Base-by-base conservation (phyloP, 345 rosid species). In the Corchorus olitorius region DNA sequence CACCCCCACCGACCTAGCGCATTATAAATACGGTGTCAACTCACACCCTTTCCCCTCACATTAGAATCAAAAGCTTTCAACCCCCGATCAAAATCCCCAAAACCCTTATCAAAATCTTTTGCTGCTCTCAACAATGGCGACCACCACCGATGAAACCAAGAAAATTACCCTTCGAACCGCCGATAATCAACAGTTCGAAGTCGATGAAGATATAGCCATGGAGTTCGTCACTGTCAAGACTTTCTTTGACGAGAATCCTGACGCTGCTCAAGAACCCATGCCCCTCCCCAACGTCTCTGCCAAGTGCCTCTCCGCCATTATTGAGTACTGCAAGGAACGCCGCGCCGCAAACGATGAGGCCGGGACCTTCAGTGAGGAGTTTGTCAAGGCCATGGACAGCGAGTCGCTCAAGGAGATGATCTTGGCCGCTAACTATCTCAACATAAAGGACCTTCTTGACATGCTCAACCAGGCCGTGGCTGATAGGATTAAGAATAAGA, bases 401-500 rank as follows among this genome's bases (percentile, higher is more conserved):
- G 82, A 81, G 6, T 67, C 75, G 11, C 12, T 86, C 50, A 80
- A 68, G 22, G 83, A 84, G 69, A 14, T 86, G 74, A 62, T 86
- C 0, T 9, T 80, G 53, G 89, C 79, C 1, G 85, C 82, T 0
- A 81, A 86, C 37, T 88, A 78, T 60, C 53, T 86, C 19, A 66
- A 88, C n/a, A 73, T 84, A 3, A 81, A 64, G 37, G 64, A 72
- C 13, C 64, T 86, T 59, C 73, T 86, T 46, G 88, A 82, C 3
- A 19, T 77, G 59, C 70, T 88, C 33, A 72, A 45, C 39, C 76
- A 62, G 70, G 55, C 78, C 1, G 61, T 69, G 19, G 86, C 89
- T 11, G 70, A 82, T 2, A 72, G 81, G 70, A 86, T 88, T 39
- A 33, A 77, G 76, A 83, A 84, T 49, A 82, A 69, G 87, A 84